These are phyloP conservation scores for Penicillium sp. DNA, from an alignment of 2,329 filamentous ascomycete species.

Conservation along the genomic window DNA sequence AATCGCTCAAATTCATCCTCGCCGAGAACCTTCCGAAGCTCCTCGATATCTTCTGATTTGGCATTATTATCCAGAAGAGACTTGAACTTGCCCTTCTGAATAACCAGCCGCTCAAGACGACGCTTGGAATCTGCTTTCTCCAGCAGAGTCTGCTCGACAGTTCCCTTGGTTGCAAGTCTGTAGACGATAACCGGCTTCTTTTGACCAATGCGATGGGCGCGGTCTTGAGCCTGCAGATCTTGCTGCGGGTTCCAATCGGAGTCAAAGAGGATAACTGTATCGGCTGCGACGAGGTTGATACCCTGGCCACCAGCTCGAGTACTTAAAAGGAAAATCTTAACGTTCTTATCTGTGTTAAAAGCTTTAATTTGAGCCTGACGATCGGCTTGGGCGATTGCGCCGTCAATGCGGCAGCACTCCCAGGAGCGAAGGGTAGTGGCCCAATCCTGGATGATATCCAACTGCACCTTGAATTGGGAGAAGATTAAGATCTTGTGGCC, in stretches of 20 bases:
- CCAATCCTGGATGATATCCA: slow-evolving; percentile 89
- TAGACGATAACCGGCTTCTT: slow-evolving; percentile 90
- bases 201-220: slow-evolving; percentile 92
- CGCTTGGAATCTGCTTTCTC: slow-evolving; percentile 89
- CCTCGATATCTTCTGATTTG: slow-evolving; percentile 55
- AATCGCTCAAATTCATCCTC: slow-evolving; percentile 72
- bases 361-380: slow-evolving; percentile 69
- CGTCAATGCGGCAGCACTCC: slow-evolving; percentile 63
- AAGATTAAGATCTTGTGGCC: slow-evolving; percentile 94
- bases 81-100: slow-evolving; percentile 85
- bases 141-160: slow-evolving; percentile 84
- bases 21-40: slow-evolving; percentile 64
- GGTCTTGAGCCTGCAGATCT: slow-evolving; percentile 93
- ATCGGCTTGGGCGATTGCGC: slow-evolving; percentile 73
- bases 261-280: slow-evolving; percentile 92
- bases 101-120: slow-evolving; percentile 88
- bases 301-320: slow-evolving; percentile 92
- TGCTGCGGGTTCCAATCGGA: slow-evolving; percentile 95
- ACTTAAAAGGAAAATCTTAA: slow-evolving; percentile 80
- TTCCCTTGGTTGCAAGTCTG: slow-evolving; percentile 87
- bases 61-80: slow-evolving; percentile 61
- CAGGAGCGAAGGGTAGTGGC: slow-evolving; percentile 46
- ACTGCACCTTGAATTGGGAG: slow-evolving; percentile 91
- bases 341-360: slow-evolving; percentile 67
- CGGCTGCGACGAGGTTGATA: slow-evolving; percentile 88